Evolutionary conservation across 768 basidiomycete genomes (phyloP), one percentile per base, ranked within the genome.

Genomic region (Phanerochaete sordida): DNA sequence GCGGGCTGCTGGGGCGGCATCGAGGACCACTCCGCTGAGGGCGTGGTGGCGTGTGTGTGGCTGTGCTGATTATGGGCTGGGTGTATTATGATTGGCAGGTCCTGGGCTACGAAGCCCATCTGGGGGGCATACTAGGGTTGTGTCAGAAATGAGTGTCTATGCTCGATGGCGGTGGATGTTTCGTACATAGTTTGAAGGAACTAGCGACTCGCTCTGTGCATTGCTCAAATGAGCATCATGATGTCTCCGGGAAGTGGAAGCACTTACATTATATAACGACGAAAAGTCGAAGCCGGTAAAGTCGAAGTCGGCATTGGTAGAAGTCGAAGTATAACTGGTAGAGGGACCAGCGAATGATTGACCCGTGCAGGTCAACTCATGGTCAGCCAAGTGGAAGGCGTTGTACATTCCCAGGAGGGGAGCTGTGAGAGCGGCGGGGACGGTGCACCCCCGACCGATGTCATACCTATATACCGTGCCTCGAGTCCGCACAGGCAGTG

Each of bases 401-500:
- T 59, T 53, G 49, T 33, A 31, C 58, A 59, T 59, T 37, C 54
- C 54, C 54, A 56, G 37, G 54, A 54, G 52, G 19, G 37, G 37
- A 35, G 54, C 54, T 15, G 37, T 35, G 16, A 7, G 44, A 31
- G 44, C 44, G 37, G n/a, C 26, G 26, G 54, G 39, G 24, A 13
- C 35, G 35, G 44, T 13, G 26, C 50, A 53, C 12, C 23, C 35
- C 26, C 58, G 47, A 16, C 23, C 30, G 48, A 45, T 27, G 44
- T 19, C 21, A 48, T 47, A 37, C 31, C n/a, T 33, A 33, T 58
- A 57, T 57, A 45, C 15, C 28, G n/a, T 21, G 21, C 57, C 33
- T 27, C 46, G 30, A 46, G 28, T 24, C 24, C 33, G 33, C 2
- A 3, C 27, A 47, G 43, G 56, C 30, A 23, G 30, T 31, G 39